Evolutionary conservation across 805 yeast species (phyloP), one percentile per base, ranked within the genome.

Genomic region (Peterozyma toletana): DNA sequence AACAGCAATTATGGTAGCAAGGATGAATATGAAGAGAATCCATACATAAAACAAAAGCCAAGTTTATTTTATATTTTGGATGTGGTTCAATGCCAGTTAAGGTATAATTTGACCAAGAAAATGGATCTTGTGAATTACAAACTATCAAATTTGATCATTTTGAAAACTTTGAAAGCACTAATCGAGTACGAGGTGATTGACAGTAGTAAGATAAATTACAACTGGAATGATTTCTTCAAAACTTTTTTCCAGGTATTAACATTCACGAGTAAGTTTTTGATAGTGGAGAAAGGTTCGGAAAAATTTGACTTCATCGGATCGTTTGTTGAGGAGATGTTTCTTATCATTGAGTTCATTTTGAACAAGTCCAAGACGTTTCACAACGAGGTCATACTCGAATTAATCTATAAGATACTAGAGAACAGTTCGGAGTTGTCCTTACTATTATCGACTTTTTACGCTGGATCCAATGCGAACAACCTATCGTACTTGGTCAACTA

Each of bases 101-200:
- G 71, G 34, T 68, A 60, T 53, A 68, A 68, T 43, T 52, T 67
- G 38, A 63, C 70, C 37, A 66, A 60, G 46, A 62, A 54, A 37
- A 48, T 68, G 35, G 60, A 62, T 46, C 46, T 61, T 7, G 58
- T 53, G 18, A 64, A 62, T 46, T 59, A 51, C 42, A 56, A 56
- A 41, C 44, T 65, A 37, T 58, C 59, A 1, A 44, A 55, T 30
- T 52, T 55, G 5, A 54, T 62, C n/a, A 41, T 62, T 9, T 57
- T 57, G 44, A 61, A 58, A 45, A 50, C 60, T 9, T 39, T 50
- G 15, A 18, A 39, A 6, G 18, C 14, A 5, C 47, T 48, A 15
- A 48, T 55, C 27, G 16, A 39, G 14, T 41, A 14, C 27, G 35
- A 39, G 6, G 5, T 14, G 14, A 45, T 43, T 14, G 21, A 42